Percentiles rank a stretch among this genome's conserved stretches.
phyloP scores from a whole-genome alignment of 2,329 filamentous ascomycete species.

The Whalleya microplaca region DNA sequence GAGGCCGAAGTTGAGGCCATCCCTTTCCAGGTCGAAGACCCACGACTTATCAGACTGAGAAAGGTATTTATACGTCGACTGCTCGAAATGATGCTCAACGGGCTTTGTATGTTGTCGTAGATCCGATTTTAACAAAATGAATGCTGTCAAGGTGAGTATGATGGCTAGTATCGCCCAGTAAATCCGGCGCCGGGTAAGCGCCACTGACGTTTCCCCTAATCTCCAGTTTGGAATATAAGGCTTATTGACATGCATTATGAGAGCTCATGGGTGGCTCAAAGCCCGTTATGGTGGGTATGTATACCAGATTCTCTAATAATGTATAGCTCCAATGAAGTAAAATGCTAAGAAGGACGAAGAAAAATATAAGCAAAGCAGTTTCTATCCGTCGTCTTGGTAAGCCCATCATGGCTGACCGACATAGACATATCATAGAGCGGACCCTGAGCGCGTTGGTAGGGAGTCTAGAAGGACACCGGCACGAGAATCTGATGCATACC shows the following conservation, averaged over 20 bases:
- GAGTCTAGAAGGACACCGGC: no score
- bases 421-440: no score
- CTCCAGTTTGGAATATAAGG: slow-evolving; percentile 13
- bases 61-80: neutral
- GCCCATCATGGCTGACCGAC: no score
- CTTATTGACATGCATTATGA: slow-evolving; percentile 18
- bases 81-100: neutral
- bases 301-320: no score
- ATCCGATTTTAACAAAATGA: slow-evolving; percentile 1
- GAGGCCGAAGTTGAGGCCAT: slow-evolving; percentile 27
- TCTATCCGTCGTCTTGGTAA: no score
- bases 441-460: no score
- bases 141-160: slow-evolving; percentile 10
- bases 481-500: no score
- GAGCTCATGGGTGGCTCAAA: neutral
- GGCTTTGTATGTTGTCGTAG: neutral
- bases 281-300: no score
- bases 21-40: slow-evolving; percentile 23
- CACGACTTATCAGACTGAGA: slow-evolving; percentile 8
- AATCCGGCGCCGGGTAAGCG: slow-evolving; percentile 14
- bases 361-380: no score
- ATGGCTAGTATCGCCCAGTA: slow-evolving; percentile 18
- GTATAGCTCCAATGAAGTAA: no score
- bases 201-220: slow-evolving; percentile 18
- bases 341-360: no score